Evolutionary conservation across 2,329 filamentous ascomycete genomes (phyloP).

Genomic region (Talaromyces albobiverticillius): DNA sequence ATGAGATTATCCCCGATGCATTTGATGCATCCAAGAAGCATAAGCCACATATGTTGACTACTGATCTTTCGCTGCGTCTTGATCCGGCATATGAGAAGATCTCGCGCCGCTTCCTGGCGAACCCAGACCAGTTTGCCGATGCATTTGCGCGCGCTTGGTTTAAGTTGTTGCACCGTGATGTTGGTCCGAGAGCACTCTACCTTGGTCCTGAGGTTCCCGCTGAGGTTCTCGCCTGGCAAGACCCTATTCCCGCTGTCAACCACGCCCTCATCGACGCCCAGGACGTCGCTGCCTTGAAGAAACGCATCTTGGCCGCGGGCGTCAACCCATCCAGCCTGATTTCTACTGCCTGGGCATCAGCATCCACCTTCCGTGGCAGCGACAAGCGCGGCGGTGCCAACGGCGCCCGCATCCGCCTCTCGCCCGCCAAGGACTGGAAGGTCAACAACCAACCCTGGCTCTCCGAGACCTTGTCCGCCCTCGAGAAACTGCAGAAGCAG

Average conservation of each 20-base stretch:
- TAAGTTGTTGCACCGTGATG: conserved; percentile 78
- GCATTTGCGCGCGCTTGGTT: conserved; percentile 75
- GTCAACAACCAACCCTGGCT: conserved; percentile 71
- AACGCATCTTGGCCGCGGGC: conserved; percentile 63
- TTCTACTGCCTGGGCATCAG: conserved; percentile 65
- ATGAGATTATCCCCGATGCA: conserved; percentile 67
- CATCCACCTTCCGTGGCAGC: conserved; percentile 68
- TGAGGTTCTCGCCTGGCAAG: conserved; percentile 71
- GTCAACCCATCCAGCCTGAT: conserved; percentile 62
- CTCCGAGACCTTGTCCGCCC: conserved; percentile 56
- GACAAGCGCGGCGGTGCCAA: conserved; percentile 84
- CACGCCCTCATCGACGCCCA: conserved; percentile 59
- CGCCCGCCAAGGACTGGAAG: conserved; percentile 69
- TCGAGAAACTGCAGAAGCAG: conserved; percentile 64
- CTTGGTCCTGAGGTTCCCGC: conserved; percentile 70
- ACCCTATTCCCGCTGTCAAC: conserved; percentile 62
- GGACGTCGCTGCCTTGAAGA: conserved; percentile 66
- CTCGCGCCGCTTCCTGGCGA: conserved; percentile 64
- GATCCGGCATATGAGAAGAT: conserved; percentile 76
- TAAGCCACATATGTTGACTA: conserved; percentile 72
- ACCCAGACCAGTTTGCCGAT: conserved; percentile 67
- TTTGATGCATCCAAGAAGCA: conserved; percentile 70
- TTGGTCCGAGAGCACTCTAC: conserved; percentile 69
- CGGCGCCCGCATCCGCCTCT: conserved; percentile 71
- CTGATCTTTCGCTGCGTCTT: conserved; percentile 68